Base-by-base conservation (phyloP, 345 rosid species). In the Geranium brycei region DNA sequence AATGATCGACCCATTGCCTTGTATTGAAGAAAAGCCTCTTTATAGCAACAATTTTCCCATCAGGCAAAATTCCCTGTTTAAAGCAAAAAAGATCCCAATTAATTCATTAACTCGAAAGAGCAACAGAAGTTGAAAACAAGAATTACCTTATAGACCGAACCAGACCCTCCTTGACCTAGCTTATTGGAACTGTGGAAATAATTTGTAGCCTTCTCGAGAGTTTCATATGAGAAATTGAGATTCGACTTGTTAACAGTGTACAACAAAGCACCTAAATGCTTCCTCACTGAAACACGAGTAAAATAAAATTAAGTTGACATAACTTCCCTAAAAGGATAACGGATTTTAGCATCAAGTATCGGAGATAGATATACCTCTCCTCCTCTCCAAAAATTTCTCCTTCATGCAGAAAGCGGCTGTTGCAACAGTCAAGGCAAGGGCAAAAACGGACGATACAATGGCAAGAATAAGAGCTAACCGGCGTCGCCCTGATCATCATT, bases 1-100 rank as follows among this genome's bases (percentile, higher is more conserved):
- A 92, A 72, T 89, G 89, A 64, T 92, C 98, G 4, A 87, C 98
- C 96, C 98, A 92, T 71, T 89, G 98, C 23, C 77, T 84, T 51
- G 96, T 89, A 68, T 87, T 87, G 76, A 87, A 87, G 67, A 87
- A 84, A 8, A 92, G 83, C 75, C 96, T 86, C 82, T 92, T 92
- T 67, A 92, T 65, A 7, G 96, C 98, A 19, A 92, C 95, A 28
- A 70, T 68, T 56, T 64, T 83, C 59, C 93, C 89, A 66, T 82
- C 85, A 1, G 80, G 75, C 77, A 91, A 73, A 65, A 72, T 71
- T 66, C 96, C 98, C 92, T 87, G 58, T 65, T 69, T 60, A 51
- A 67, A 16, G 65, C 11, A 72, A 23, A 7, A 23, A 7, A 2
- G 1, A 32, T 17, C 7, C 53, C 12, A n/a, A 19, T 66, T 35